Evolutionary conservation across 768 basidiomycete genomes (phyloP).

Genomic region (Suillus subaureus): DNA sequence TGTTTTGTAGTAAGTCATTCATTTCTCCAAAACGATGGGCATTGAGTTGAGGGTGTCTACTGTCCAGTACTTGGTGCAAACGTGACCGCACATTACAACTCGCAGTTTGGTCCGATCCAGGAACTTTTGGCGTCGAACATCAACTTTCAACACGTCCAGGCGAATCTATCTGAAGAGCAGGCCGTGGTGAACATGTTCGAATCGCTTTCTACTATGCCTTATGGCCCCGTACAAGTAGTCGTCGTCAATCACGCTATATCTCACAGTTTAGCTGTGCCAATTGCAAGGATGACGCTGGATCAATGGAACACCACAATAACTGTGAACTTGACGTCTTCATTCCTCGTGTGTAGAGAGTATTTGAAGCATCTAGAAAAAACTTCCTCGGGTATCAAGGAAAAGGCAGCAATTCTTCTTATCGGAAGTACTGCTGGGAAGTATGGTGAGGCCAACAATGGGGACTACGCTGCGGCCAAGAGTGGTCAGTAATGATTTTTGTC

Average conservation of each 20-base stretch:
- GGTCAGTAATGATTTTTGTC: constrained; percentile 37
- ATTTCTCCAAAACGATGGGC: neutral
- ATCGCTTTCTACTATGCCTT: constrained; percentile 35
- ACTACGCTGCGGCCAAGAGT: constrained; percentile 70
- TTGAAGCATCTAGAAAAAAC: constrained; percentile 46
- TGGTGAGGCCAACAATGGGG: constrained; percentile 68
- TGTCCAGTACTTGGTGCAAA: constrained; percentile 68
- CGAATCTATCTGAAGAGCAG: constrained; percentile 59
- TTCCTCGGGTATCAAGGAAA: constrained; percentile 45
- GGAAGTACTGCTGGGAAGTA: constrained; percentile 76
- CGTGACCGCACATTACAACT: constrained; percentile 74
- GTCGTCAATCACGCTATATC: constrained; percentile 66
- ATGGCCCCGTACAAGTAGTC: constrained; percentile 56
- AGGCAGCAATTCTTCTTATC: constrained; percentile 63
- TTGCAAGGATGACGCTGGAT: constrained; percentile 59
- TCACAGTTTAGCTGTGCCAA: constrained; percentile 44
- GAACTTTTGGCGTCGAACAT: constrained; percentile 40
- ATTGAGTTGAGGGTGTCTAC: neutral
- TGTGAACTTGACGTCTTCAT: constrained; percentile 67
- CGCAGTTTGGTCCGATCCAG: constrained; percentile 45
- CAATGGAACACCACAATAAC: constrained; percentile 66
- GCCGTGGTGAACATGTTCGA: constrained; percentile 56
- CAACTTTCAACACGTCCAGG: constrained; percentile 43
- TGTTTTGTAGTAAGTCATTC: constrained; percentile 54
- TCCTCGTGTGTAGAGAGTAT: constrained; percentile 68